Conservation (phyloP, 1,284 basidiomycete genomes). For the Takashimella koratensis region DNA sequence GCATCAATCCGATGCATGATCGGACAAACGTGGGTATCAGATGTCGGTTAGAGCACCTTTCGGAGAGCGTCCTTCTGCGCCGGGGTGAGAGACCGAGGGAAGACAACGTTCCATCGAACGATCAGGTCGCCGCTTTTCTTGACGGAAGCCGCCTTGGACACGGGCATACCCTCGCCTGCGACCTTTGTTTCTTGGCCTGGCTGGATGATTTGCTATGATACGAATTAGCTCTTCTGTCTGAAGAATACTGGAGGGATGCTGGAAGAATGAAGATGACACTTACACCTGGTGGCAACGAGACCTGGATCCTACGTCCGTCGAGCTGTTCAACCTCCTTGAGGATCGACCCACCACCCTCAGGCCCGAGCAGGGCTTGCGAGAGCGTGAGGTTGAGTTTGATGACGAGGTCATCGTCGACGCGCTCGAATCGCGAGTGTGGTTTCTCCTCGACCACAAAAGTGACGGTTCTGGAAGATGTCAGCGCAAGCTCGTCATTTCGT, state of each 20-base stretch:
- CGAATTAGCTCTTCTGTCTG: conserved; percentile 5
- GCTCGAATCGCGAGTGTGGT: conserved; percentile 66
- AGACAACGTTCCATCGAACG: conserved; percentile 76
- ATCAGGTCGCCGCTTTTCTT: conserved; percentile 78
- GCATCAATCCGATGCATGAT: no score
- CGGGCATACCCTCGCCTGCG: conserved; percentile 82
- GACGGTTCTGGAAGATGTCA: conserved; percentile 49
- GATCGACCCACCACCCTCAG: conserved; percentile 51
- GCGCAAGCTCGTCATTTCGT: background rate
- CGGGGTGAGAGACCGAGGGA: conserved; percentile 70
- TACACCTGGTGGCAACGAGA: conserved; percentile 59
- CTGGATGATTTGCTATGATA: conserved; percentile 61
- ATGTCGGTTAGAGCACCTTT: conserved; percentile 62
- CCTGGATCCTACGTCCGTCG: conserved; percentile 71
- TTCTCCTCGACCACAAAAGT: conserved; percentile 91
- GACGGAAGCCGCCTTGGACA: conserved; percentile 69
- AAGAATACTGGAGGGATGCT: no score
- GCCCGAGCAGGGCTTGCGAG: conserved; percentile 70
- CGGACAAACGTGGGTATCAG: no score
- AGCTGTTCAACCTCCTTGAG: conserved; percentile 59
- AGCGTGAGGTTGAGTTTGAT: conserved; percentile 64
- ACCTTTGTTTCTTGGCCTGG: conserved; percentile 71
- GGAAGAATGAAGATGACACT: conserved; percentile 14
- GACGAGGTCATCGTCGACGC: conserved; percentile 77
- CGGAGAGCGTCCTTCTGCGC: conserved; percentile 73